These are phyloP conservation scores for Nemania sp. DNA, from an alignment of 2,329 filamentous ascomycete genomes.

Conservation along the genomic window DNA sequence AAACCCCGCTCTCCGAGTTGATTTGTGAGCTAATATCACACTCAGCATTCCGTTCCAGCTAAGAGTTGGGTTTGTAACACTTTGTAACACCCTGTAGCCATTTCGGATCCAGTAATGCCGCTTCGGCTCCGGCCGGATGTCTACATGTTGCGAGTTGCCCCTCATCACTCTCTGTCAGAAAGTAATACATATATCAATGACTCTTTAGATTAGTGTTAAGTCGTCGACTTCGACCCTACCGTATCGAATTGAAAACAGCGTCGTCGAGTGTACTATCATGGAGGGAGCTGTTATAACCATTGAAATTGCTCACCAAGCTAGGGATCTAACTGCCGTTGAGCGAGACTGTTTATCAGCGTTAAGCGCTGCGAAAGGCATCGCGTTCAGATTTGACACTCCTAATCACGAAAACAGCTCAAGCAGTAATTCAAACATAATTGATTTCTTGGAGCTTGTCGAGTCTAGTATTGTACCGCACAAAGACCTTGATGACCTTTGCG, in stretches of 20 bases:
- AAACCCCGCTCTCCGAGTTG: background rate
- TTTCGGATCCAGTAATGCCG: constrained; percentile 2
- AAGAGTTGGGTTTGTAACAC: background rate
- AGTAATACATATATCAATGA: background rate
- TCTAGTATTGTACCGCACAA: constrained; percentile 3
- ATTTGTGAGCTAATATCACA: constrained; percentile 6
- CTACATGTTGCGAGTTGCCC: background rate
- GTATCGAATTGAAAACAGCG: background rate
- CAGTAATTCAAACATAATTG: constrained; percentile 14
- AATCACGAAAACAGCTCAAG: background rate
- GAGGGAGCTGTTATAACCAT: background rate
- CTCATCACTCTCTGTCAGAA: background rate
- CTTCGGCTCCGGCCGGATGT: constrained; percentile 16
- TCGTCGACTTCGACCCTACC: background rate
- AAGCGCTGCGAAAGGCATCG: background rate
- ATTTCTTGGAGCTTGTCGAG: constrained; percentile 16
- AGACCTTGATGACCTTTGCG: constrained; percentile 4
- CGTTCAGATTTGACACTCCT: constrained; percentile 2
- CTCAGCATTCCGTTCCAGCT: background rate
- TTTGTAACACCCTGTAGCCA: background rate
- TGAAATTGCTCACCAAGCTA: constrained; percentile 10
- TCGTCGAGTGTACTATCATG: background rate
- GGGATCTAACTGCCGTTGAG: constrained; percentile 5
- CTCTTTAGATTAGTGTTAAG: background rate
- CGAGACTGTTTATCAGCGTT: constrained; percentile 12